Base-by-base conservation (phyloP, 495 filamentous ascomycete species). In the Penicillium manginii region DNA sequence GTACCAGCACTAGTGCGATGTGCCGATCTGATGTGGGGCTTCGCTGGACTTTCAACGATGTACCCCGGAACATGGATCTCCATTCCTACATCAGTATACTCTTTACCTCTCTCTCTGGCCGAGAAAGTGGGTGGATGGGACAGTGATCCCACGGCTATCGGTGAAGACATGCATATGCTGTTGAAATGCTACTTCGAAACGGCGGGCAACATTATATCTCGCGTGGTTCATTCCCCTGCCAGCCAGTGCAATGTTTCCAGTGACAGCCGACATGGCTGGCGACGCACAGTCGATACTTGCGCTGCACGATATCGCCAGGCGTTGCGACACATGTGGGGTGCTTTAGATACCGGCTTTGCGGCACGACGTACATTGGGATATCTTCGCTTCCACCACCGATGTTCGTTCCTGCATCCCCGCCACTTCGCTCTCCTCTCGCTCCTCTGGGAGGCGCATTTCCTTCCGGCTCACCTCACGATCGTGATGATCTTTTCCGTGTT, bases 101-200 rank as follows among this genome's bases (percentile, higher is more conserved):
- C 87, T 17, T 65, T 89, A 2, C 82, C 87, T 0, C 78, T 90
- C 17, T 71, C 79, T 19, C 67, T 90, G 32, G 85, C 83, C 32
- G 83, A 88, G 62, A 73, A 77, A 19, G 86, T 88, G 18, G 83
- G 84, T 8, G 86, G 86, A 26, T 88, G 85, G 86, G 86, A 88
- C 60, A 84, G 82, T 59, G 85, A 83, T 55, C 77, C 83, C 5
- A 85, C 86, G 37, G 85, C 86, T 14, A 88, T 90, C 56, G 87
- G 87, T 49, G 87, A 90, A 65, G 87, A 90, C 61, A 72, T 90
- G 67, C 87, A 90, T 71, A 90, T 89, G 87, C 85, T 88, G 56
- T 73, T 89, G 50, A 89, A 90, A 71, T 90, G 86, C 73, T 90
- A 89, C 72, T 89, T 89, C 54, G 84, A 84, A 4, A 78, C 87